Evolutionary conservation across 2,329 filamentous ascomycete genomes (phyloP), one percentile per base, ranked within the genome.

Genomic region (Xylogone sp.): DNA sequence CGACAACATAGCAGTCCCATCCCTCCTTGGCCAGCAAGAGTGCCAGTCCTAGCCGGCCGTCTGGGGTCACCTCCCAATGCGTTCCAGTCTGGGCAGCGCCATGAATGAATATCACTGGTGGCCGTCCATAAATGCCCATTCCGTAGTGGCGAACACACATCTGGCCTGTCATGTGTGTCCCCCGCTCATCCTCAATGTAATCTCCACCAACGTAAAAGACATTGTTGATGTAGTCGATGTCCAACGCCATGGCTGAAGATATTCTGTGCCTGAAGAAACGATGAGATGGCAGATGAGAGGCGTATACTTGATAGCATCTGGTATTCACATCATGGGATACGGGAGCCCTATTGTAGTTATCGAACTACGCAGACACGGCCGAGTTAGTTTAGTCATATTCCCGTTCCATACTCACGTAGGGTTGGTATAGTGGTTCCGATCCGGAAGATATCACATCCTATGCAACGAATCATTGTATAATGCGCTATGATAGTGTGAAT

Each of bases 11-110:
- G 45, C 72, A 63, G 24, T 65, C 65, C 52, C 73, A 75, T 13
- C 73, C 74, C 22, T 69, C 58, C 9, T 63, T 58, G 16, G 75
- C 60, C 51, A 73, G 75, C 52, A 68, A 71, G 0, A 71, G 71
- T 1, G 72, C 70, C 73, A 71, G 76, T 45, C 74, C 73, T 50
- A 63, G 56, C 8, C 69, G 64, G 39, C 68, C 68, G 51, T 76
- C 73, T 3, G 73, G 73, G 24, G 71, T 76, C 53, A 73, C 73
- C 21, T 71, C 61, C 64, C 65, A 72, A 44, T 69, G 67, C 61
- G 47, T 43, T n/a, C 47, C 47, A 22, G 31, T 49, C 31, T 42
- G 47, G 16, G 22, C 29, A 3, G 24, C 42, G 12, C 31, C 47
- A 22, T 49, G 29, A 10, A 49, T 49, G 39, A 49, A 49, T 19